Base-by-base conservation (phyloP, 495 filamentous ascomycete species). In the Lophiotrema nucula region DNA sequence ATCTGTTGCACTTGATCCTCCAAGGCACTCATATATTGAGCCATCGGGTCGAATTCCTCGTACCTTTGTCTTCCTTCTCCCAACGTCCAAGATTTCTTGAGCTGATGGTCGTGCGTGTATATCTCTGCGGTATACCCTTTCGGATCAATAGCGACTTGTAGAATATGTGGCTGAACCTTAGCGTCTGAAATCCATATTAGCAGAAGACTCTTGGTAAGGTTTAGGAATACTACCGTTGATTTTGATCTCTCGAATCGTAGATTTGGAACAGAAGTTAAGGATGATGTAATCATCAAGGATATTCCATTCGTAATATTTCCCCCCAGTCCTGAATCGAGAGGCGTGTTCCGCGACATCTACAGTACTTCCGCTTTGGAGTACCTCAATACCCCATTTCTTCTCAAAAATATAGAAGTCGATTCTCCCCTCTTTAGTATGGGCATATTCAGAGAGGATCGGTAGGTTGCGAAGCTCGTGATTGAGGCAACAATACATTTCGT, bases 281-380 rank as follows among this genome's bases (percentile, higher is more conserved):
- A 57, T 48, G 44, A 57, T 57, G 39, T 48, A 57, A 38, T 57
- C 53, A 16, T 57, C 53, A 42, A 57, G 21, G 28, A 48, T 49
- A 26, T 49, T 31, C 53, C 53, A 57, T 23, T 26, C 16, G 27
- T 38, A 18, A 57, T 57, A 57, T 10, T 38, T 48, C 18, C 53
- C 53, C 4, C 44, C 53, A 22, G 22, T 13, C 15, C 26, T 15
- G 25, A 57, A 57, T 49, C 53, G 53, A 27, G 44, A 10, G 6
- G 44, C 26, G 25, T 57, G 53, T 31, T 48, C 21, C 11, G 26
- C 44, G 31, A 35, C 8, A 8, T 8, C 15, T 35, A 15, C 15
- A 15, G 8, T 35, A 35, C 31, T 35, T 15, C 31, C 31, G 15
- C 31, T 8, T 15, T 35, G 31, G 8, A 35, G 31, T 8, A 35